Base-by-base conservation (phyloP, 495 filamentous ascomycete genomes). In the Podospora appendiculata region DNA sequence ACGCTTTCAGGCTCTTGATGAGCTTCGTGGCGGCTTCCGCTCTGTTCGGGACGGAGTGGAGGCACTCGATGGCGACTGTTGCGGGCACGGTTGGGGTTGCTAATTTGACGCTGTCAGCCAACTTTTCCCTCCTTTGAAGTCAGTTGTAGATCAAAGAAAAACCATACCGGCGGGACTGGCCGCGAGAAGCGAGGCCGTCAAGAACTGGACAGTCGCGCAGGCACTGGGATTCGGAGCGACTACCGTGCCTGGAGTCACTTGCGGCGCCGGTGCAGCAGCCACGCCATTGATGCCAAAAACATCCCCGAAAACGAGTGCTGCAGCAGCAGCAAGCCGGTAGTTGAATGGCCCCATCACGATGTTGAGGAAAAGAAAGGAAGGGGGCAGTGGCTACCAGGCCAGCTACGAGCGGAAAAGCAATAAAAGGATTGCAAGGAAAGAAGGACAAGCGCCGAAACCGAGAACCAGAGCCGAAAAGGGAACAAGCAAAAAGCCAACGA, bases 1-100 rank as follows among this genome's bases (percentile, higher is more conserved):
- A 70, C 3, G 67, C 58, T 42, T 61, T 64, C 19, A 70, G 55
- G 35, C 67, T 70, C 51, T 65, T 54, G 45, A 70, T 56, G 41
- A 70, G 61, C 40, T 58, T 54, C 40, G 48, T 46, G 1, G 65
- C 67, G 14, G 59, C 61, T 9, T 57, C 50, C 6, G 51, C 43
- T 47, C 59, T 58, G 51, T 65, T 66, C n/a, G 67, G 67, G 11
- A 70, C 63, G 6, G 61, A 53, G 8, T 42, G 39, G n/a, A 70
- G 53, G 40, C 67, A 70, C 12, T 64, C 56, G 32, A 55, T 50
- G 4, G 67, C 67, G 35, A 63, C 35, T 4, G 57, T 52, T 4
- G 57, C 65, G 7, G 63, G 50, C n/a, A 70, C 45, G 19, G 59
- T 63, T 6, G 63, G 55, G 18, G 53, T 56, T 18, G 54, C 58